Conservation (phyloP, 2,329 filamentous ascomycete species). For the Microdochium trichocladiopsis region DNA sequence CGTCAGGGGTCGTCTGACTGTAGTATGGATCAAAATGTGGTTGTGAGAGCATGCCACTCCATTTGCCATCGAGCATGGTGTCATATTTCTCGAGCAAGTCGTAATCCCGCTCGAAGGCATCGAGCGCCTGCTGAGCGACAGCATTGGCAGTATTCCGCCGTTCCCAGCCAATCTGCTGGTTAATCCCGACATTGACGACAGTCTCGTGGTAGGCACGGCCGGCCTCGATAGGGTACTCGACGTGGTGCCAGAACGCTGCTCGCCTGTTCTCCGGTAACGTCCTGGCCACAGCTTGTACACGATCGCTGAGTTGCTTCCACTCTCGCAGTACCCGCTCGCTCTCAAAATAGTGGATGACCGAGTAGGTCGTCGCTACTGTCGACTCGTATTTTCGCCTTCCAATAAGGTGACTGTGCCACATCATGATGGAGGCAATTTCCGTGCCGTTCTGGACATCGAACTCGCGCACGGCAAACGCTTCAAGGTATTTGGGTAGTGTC, state of each 20-base stretch:
- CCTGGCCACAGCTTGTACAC: conserved; percentile 36
- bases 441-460: conserved; percentile 39
- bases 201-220: conserved; percentile 42
- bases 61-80: conserved; percentile 42
- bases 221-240: conserved; percentile 53
- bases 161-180: conserved; percentile 48
- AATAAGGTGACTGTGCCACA: conserved; percentile 39
- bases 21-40: conserved; percentile 29
- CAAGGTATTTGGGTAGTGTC: conserved; percentile 33
- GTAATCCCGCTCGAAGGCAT: conserved; percentile 43
- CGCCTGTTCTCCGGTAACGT: conserved; percentile 32
- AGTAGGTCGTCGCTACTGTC: conserved; percentile 48
- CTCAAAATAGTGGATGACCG: conserved; percentile 52
- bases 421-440: conserved; percentile 40
- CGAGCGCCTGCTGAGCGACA: conserved; percentile 35
- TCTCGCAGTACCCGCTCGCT: conserved; percentile 44
- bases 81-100: conserved; percentile 43
- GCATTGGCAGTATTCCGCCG: conserved; percentile 48
- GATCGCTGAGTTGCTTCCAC: conserved; percentile 40
- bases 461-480: conserved; percentile 38
- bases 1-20: conserved; percentile 50
- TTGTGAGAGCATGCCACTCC: conserved; percentile 47
- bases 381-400: conserved; percentile 54
- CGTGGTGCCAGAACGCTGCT: conserved; percentile 52
- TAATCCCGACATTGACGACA: conserved; percentile 38